Evolutionary conservation across 257 asterid species (phyloP), one percentile per base, ranked within the genome.

Genomic region (Gardenia jasminoides): DNA sequence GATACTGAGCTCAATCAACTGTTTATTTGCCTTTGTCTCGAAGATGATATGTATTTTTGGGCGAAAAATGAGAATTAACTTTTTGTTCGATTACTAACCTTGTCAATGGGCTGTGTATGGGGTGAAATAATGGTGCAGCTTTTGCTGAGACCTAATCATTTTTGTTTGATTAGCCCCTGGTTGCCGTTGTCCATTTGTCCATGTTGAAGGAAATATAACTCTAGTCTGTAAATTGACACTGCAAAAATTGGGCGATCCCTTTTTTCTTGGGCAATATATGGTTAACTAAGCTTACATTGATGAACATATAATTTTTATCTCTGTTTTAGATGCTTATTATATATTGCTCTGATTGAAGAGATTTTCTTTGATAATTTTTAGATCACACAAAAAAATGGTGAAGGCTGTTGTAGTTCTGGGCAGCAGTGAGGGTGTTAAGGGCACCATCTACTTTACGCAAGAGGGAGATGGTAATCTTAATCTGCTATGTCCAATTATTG

Each of bases 371-470:
- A 9, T 78, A 46, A 26, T 76, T 76, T 81, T 75, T 81, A 94
- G 98, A 94, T 78, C 97, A 94, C 88, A 89, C 69, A 71, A 62
- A 81, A 90, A 79, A 79, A 93, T 92, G 99, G 97, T 88, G 94
- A 95, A 95, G 94, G 99, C 90, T 1, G 99, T 95, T 3, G 94
- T 84, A 70, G 98, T 95, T 64, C 97, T 95, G 58, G 90, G 70
- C 91, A 89, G 98, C 92, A 91, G 91, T 20, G 99, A 90, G 83
- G 97, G 97, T 88, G 97, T 95, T 61, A 82, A 77, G 43, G 99
- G 99, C 85, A 93, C 94, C 82, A 77, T 95, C 80, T 46, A 67
- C 80, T 95, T 95, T 85, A 24, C 86, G 58, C 97, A 95, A 83
- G 98, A 91, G 86, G 97, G 92, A 83, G 92, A 93, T 75, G 99